Evolutionary conservation across 2,329 filamentous ascomycete genomes (phyloP).

Genomic region (Diaporthe vexans): DNA sequence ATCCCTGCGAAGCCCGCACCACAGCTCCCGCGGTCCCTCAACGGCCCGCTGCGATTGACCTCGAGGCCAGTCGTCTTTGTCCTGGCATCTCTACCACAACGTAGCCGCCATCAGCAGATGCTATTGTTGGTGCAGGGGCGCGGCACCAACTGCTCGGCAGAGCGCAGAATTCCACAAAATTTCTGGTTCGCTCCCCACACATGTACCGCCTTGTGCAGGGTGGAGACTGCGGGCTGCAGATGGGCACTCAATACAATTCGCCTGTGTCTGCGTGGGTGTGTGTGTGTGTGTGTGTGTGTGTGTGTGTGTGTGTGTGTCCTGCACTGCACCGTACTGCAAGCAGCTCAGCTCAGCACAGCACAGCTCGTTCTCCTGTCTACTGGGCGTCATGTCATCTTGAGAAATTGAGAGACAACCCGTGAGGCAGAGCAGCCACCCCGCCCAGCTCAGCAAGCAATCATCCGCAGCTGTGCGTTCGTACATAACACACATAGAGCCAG

Average conservation of each 20-base stretch:
- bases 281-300: no score
- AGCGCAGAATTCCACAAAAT: background rate
- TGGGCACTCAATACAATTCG: background rate
- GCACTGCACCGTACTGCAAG: slow-evolving; percentile 5
- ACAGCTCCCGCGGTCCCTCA: slow-evolving; percentile 27
- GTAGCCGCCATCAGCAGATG: slow-evolving; percentile 27
- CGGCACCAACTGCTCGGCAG: slow-evolving; percentile 25
- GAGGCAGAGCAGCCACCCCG: slow-evolving; percentile 29
- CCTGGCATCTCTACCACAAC: slow-evolving; percentile 15
- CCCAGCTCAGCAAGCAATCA: slow-evolving; percentile 9
- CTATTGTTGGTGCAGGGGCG: slow-evolving; percentile 37
- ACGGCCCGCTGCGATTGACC: slow-evolving; percentile 39
- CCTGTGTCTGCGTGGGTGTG: no score
- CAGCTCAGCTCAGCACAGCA: slow-evolving; percentile 7
- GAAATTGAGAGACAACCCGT: slow-evolving; percentile 16
- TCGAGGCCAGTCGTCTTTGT: slow-evolving; percentile 17
- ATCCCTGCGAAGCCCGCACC: slow-evolving; percentile 28
- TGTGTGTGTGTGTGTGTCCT: background rate
- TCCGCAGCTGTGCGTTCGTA: background rate
- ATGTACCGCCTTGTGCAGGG: slow-evolving; percentile 18
- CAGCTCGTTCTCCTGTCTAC: background rate
- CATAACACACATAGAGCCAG: background rate
- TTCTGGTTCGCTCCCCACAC: slow-evolving; percentile 14
- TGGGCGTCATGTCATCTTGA: slow-evolving; percentile 19
- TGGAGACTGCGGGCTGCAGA: slow-evolving; percentile 16